Evolutionary conservation across 441 rosid species (phyloP).

Genomic region (Flueggea neowawraea): DNA sequence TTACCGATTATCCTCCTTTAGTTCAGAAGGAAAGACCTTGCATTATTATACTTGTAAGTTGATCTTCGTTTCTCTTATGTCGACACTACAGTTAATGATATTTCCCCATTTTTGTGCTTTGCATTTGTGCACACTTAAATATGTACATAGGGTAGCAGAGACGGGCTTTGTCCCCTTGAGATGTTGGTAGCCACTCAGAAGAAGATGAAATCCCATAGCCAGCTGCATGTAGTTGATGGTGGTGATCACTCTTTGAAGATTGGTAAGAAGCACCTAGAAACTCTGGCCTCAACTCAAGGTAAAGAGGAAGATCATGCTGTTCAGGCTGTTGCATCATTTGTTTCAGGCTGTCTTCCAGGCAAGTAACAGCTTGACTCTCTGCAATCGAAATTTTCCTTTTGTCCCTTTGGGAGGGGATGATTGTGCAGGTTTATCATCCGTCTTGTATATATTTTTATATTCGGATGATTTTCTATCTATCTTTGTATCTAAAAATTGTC

Average conservation of each 20-base stretch:
- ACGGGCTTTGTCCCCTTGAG: slow-evolving; percentile 65
- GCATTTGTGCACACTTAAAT: not conserved
- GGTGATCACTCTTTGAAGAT: slow-evolving; percentile 92
- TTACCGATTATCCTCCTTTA: too few relatives aligned
- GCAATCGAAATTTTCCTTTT: not conserved
- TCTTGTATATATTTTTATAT: too few relatives aligned
- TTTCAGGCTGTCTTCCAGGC: slow-evolving; percentile 25
- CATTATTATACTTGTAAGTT: too few relatives aligned
- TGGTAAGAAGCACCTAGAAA: slow-evolving; percentile 54
- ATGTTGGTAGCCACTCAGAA: slow-evolving; percentile 60
- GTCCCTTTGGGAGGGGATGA: not conserved
- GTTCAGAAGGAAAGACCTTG: too few relatives aligned
- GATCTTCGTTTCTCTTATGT: not conserved
- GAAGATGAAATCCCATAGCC: slow-evolving; percentile 53
- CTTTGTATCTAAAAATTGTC: too few relatives aligned
- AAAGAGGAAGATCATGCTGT: slow-evolving; percentile 54
- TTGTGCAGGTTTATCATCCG: not conserved
- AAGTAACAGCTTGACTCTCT: not conserved
- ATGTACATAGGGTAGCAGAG: slow-evolving; percentile 71
- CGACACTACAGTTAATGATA: not conserved
- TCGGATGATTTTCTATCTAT: too few relatives aligned
- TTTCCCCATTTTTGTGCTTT: not conserved
- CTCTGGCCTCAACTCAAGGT: slow-evolving; percentile 49
- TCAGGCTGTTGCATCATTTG: slow-evolving; percentile 42
- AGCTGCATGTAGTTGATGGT: slow-evolving; percentile 63